These are phyloP conservation scores for Drosera capensis DNA, from an alignment of 148 eudicot species.

Conservation along the genomic window DNA sequence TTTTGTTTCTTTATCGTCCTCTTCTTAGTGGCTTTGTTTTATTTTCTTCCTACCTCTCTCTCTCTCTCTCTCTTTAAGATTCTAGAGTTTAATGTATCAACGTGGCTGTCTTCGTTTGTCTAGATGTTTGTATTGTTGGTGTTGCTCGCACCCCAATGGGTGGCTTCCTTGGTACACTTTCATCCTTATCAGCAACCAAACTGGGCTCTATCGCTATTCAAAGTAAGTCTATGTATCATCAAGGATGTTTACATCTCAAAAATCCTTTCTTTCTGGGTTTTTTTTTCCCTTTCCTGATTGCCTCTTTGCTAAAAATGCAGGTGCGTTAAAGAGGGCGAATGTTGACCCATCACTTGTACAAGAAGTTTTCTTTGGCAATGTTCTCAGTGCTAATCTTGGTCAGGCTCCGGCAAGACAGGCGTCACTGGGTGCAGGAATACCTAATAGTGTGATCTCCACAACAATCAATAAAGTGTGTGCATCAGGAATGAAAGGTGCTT, in stretches of 20 bases:
- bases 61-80: no score
- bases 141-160: slow-evolving; percentile 99
- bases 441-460: slow-evolving; percentile 73
- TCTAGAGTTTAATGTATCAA: background rate
- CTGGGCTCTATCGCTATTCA: slow-evolving; percentile 82
- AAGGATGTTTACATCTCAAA: no score
- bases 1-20: no score
- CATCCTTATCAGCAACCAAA: slow-evolving; percentile 75
- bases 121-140: slow-evolving; percentile 98
- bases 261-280: no score
- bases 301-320: slow-evolving; percentile 21
- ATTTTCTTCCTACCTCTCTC: no score
- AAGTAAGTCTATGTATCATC: no score
- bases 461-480: slow-evolving; percentile 98
- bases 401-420: slow-evolving; percentile 99
- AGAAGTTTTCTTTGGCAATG: slow-evolving; percentile 92
- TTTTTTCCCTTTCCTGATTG: background rate
- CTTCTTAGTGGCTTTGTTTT: no score
- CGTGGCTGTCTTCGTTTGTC: slow-evolving; percentile 1
- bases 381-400: slow-evolving; percentile 87
- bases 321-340: slow-evolving; percentile 81
- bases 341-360: slow-evolving; percentile 90
- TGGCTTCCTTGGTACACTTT: slow-evolving; percentile 82
- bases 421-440: slow-evolving; percentile 88
- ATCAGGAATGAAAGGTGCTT: slow-evolving; percentile 88